These are phyloP conservation scores for Maudiozyma humilis DNA, from an alignment of 1,139 yeast genomes.

Conservation along the genomic window DNA sequence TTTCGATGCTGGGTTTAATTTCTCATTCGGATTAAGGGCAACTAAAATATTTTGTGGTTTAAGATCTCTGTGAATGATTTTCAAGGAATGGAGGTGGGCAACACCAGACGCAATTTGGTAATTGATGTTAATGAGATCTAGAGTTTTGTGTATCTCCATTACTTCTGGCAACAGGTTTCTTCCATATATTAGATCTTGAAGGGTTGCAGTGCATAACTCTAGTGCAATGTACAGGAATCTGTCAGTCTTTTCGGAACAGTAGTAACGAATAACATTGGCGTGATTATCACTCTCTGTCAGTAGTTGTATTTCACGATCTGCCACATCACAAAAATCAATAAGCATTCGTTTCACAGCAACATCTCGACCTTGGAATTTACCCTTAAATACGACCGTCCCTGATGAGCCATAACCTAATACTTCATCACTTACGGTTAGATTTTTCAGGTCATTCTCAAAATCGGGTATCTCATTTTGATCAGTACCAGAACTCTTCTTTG, in stretches of 20 bases:
- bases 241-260: slow-evolving; percentile 82
- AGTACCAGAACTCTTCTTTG: slow-evolving; percentile 18
- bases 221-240: slow-evolving; percentile 86
- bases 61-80: slow-evolving; percentile 90
- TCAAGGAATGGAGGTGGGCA: slow-evolving; percentile 77
- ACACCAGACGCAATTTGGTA: slow-evolving; percentile 79
- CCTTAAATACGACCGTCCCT: slow-evolving; percentile 90
- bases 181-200: slow-evolving; percentile 74
- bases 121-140: slow-evolving; percentile 50
- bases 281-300: slow-evolving; percentile 94
- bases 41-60: slow-evolving; percentile 94
- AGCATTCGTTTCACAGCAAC: slow-evolving; percentile 95
- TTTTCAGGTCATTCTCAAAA: slow-evolving; percentile 33
- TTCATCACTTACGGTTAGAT: slow-evolving; percentile 58
- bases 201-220: slow-evolving; percentile 81
- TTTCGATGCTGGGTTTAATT: slow-evolving; percentile 14
- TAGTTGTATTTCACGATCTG: slow-evolving; percentile 84
- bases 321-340: slow-evolving; percentile 86
- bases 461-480: slow-evolving; percentile 14
- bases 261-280: slow-evolving; percentile 88
- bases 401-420: slow-evolving; percentile 92
- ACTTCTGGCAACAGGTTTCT: slow-evolving; percentile 33
- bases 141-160: slow-evolving; percentile 31
- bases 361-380: slow-evolving; percentile 82
- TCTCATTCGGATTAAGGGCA: slow-evolving; percentile 50